phyloP scores from a whole-genome alignment of 805 yeast genomes.

The Pichia insulana region DNA sequence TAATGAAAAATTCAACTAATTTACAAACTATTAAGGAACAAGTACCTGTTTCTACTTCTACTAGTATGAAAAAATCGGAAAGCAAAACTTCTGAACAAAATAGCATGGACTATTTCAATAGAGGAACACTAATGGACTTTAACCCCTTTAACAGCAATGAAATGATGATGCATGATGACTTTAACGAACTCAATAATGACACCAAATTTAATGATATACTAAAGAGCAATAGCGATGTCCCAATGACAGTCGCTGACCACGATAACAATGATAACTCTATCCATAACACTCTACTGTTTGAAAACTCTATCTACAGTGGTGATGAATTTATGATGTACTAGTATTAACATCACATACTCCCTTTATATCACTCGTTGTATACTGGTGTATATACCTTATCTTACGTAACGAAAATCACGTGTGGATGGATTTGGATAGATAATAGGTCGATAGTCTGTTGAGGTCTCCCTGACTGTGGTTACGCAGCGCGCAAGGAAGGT shows the following conservation, averaged over 20 bases:
- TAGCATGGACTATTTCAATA: slow-evolving; percentile 3
- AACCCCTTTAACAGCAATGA: slow-evolving; percentile 7
- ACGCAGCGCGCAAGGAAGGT: slow-evolving; percentile 2
- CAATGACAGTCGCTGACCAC: background rate
- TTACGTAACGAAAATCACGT: too few species aligned
- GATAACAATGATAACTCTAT: background rate
- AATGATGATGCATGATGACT: slow-evolving; percentile 4
- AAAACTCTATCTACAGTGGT: slow-evolving; percentile 1
- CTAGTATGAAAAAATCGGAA: slow-evolving; percentile 1
- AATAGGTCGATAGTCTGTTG: too few species aligned
- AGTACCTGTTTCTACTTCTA: too few species aligned
- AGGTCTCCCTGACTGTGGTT: too few species aligned
- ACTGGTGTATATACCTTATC: too few species aligned
- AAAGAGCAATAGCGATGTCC: background rate
- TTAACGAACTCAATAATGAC: background rate
- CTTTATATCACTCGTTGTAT: too few species aligned
- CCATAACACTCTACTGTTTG: background rate
- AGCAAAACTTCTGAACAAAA: slow-evolving; percentile 5
- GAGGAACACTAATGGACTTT: slow-evolving; percentile 8
- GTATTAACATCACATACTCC: background rate
- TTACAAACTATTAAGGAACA: background rate
- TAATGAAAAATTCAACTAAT: slow-evolving; percentile 1
- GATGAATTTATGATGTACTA: slow-evolving; percentile 8
- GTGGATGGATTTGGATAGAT: too few species aligned
- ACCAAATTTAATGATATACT: background rate